phyloP scores from a whole-genome alignment of 2,329 filamentous ascomycete species.

The Aspergillus neoniger region DNA sequence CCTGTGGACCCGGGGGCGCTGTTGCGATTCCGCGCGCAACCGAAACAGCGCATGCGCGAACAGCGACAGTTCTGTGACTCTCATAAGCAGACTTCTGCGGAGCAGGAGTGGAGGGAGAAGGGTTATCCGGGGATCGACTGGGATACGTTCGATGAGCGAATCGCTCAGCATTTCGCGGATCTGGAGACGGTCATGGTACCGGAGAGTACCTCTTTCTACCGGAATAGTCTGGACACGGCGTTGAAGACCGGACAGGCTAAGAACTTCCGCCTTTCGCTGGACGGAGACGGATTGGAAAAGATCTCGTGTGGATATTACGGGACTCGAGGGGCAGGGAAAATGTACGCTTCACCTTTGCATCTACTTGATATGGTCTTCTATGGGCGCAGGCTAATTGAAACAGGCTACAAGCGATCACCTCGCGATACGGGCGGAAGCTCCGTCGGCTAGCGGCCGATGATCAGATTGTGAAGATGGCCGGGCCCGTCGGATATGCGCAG shows the following conservation, averaged over 20 bases:
- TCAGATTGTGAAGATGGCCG: slow-evolving; percentile 65
- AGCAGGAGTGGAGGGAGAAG: slow-evolving; percentile 50
- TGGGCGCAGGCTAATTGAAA: background rate
- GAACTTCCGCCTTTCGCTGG: slow-evolving; percentile 59
- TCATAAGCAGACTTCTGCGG: slow-evolving; percentile 61
- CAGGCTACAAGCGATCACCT: slow-evolving; percentile 61
- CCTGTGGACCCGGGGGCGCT: slow-evolving; percentile 59
- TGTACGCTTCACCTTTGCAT: slow-evolving; percentile 54
- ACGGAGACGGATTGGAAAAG: slow-evolving; percentile 49
- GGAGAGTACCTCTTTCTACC: slow-evolving; percentile 58
- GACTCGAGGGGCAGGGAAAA: slow-evolving; percentile 67
- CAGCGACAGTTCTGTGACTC: slow-evolving; percentile 60
- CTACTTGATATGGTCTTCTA: background rate
- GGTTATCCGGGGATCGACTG: slow-evolving; percentile 75
- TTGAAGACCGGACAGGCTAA: slow-evolving; percentile 61
- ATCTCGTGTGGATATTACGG: slow-evolving; percentile 83
- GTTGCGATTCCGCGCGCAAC: slow-evolving; percentile 50
- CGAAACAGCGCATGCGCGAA: slow-evolving; percentile 38
- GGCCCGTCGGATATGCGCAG: slow-evolving; percentile 70
- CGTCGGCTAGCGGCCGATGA: slow-evolving; percentile 66
- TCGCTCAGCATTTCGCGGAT: slow-evolving; percentile 57
- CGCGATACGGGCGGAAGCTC: slow-evolving; percentile 60
- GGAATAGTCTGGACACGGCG: slow-evolving; percentile 56
- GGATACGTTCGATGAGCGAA: slow-evolving; percentile 60
- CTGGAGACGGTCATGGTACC: slow-evolving; percentile 63